A percentile compares a stretch with the other conserved stretches of the same genome.
phyloP scores from a whole-genome alignment of 169 alveolate species.

The Cyclospora cayetanensis region DNA sequence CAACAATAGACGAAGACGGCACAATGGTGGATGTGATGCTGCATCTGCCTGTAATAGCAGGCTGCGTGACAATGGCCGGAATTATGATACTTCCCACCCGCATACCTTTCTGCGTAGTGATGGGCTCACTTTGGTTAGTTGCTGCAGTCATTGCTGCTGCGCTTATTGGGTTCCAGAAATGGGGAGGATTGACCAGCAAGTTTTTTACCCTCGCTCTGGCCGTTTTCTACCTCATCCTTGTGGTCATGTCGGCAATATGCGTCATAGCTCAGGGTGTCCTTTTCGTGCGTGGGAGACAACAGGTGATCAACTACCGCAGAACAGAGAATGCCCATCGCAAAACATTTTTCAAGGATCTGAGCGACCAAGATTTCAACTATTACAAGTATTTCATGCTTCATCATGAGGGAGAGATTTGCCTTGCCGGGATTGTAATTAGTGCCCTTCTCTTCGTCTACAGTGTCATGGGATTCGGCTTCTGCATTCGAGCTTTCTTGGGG shows the following conservation, averaged over 20 bases:
- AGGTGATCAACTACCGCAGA: not conserved
- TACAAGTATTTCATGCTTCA: not conserved
- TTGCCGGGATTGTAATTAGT: not conserved
- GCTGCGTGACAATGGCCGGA: not conserved
- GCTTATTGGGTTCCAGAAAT: not conserved
- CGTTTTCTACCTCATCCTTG: not conserved
- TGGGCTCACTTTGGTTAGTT: not conserved
- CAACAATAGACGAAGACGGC: not conserved
- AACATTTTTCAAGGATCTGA: not conserved
- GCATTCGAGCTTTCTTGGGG: not conserved
- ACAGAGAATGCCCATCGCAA: not conserved
- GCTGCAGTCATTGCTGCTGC: not conserved
- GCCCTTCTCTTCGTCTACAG: not conserved
- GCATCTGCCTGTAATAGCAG: not conserved
- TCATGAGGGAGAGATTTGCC: not conserved
- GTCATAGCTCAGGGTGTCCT: not conserved
- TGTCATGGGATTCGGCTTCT: not conserved
- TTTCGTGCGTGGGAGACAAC: not conserved
- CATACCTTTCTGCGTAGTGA: not conserved
- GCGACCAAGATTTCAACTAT: not conserved
- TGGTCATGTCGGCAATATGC: not conserved
- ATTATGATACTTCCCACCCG: not conserved
- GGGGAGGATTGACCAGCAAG: not conserved
- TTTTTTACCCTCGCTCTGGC: not conserved
- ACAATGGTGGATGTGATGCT: not conserved